Conservation (phyloP, 2,329 filamentous ascomycete species). For the Cytospora schulzeri region DNA sequence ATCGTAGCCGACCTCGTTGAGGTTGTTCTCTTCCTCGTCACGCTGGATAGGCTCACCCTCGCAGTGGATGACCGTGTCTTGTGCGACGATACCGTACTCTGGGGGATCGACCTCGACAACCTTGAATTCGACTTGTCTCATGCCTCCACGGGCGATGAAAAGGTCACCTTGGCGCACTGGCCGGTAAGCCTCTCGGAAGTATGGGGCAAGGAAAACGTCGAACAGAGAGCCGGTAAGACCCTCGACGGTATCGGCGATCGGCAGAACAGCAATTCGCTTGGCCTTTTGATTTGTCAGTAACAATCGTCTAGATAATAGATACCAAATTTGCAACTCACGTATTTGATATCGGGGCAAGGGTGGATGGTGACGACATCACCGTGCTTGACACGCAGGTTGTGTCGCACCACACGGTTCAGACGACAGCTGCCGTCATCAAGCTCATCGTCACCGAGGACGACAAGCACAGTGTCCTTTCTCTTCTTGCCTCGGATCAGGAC, state of each 20-base stretch:
- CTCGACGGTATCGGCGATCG: constrained; percentile 97
- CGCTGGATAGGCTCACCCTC: constrained; percentile 95
- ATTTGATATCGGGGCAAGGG: constrained; percentile 99
- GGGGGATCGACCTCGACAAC: constrained; percentile 98
- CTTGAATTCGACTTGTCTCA: constrained; percentile 99
- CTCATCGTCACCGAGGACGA: constrained; percentile 96
- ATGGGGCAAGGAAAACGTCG: constrained; percentile 98
- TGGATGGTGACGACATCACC: constrained; percentile 97
- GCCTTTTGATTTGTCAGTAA: constrained; percentile 59
- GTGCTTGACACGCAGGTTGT: constrained; percentile 98
- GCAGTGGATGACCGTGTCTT: constrained; percentile 98
- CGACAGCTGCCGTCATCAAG: constrained; percentile 95
- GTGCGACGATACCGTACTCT: constrained; percentile 97
- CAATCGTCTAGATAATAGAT: background rate
- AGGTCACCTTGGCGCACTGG: constrained; percentile 96
- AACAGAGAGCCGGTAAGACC: constrained; percentile 97
- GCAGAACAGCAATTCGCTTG: constrained; percentile 97
- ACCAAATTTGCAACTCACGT: constrained; percentile 63
- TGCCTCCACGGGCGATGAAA: constrained; percentile 95
- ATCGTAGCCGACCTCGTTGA: constrained; percentile 98
- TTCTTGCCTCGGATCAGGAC: constrained; percentile 99
- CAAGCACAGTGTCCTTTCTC: constrained; percentile 97
- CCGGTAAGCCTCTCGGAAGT: constrained; percentile 98
- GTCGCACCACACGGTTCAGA: constrained; percentile 97
- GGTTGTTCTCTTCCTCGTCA: constrained; percentile 97